Base-by-base conservation (phyloP, 2,329 filamentous ascomycete genomes). In the Parafenestella ontariensis region DNA sequence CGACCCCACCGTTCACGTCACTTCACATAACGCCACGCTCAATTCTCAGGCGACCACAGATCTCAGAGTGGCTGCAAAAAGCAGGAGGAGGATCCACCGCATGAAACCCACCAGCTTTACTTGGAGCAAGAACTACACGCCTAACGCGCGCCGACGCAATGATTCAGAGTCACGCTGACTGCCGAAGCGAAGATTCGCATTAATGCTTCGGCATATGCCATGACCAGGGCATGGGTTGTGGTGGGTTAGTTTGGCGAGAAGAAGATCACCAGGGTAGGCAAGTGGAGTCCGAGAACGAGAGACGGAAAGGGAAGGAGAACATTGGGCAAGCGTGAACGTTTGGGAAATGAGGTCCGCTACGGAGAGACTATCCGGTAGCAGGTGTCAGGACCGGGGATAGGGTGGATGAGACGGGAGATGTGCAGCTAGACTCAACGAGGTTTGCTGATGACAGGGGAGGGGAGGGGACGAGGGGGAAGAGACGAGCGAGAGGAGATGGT, bases 361-460 rank as follows among this genome's bases (percentile, higher is more conserved):
- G 37, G 18, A 20, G 37, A 40, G 17, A 3, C 17, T 23, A 9
- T 17, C 36, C 6, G 31, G 13, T n/a, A 26, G 15, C 11, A 9
- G 28, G 28, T 31, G 28, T 31, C 7, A 31, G 13, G 13, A 5
- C 31, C 10, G 15, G 31, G n/a, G 31, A 17, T 26, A n/a, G 36
- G 24, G n/a, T n/a, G n/a, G n/a, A n/a, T n/a, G n/a, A n/a, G 31
- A 26, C 57, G 54, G 51, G 58, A 55, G 54, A 56, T 56, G 54
- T 49, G 46, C 46, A 34, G 33, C 46, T 46, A 51, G 56, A n/a
- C 23, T 23, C 39, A 33, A 36, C 24, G 17, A 10, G 18, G 36
- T 13, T 39, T 8, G n/a, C 10, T n/a, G n/a, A n/a, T n/a, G n/a
- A n/a, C n/a, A n/a, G n/a, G n/a, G n/a, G 20, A 39, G 20, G 3